phyloP scores from a whole-genome alignment of 2,329 filamentous ascomycete genomes.

The Claviceps spartinae region DNA sequence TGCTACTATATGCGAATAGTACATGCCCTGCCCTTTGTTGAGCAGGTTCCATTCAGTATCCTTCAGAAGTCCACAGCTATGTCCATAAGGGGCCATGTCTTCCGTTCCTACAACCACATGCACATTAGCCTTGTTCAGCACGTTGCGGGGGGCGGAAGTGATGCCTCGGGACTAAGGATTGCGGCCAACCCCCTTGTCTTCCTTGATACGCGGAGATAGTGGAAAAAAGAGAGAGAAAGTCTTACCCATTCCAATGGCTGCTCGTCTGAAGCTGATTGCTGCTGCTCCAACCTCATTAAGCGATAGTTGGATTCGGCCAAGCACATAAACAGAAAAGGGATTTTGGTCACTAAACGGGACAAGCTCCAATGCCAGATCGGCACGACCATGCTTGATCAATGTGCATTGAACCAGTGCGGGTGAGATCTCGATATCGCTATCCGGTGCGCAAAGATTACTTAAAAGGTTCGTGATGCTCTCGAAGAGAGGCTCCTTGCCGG shows the following conservation, averaged over 20 bases:
- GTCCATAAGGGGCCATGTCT: conserved; percentile 33
- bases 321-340: conserved; percentile 64
- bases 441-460: conserved; percentile 48
- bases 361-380: conserved; percentile 46
- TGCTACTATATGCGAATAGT: conserved; percentile 73
- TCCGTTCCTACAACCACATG: conserved; percentile 24
- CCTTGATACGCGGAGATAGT: neutral
- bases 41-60: conserved; percentile 58
- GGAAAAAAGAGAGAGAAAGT: conserved; percentile 8
- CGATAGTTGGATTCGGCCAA: conserved; percentile 64
- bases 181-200: too few relatives aligned
- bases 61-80: conserved; percentile 56
- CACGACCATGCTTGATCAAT: conserved; percentile 43
- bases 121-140: neutral
- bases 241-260: conserved; percentile 71
- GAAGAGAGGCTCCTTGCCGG: conserved; percentile 35
- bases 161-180: neutral
- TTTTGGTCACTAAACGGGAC: conserved; percentile 41
- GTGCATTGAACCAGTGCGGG: conserved; percentile 48
- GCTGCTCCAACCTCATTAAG: conserved; percentile 62
- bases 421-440: conserved; percentile 52
- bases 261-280: conserved; percentile 64
- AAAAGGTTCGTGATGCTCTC: conserved; percentile 53
- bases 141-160: neutral
- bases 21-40: conserved; percentile 63